Evolutionary conservation across 225 moss, liverwort and hornwort species (phyloP).

Genomic region (Takakia lepidozioides): DNA sequence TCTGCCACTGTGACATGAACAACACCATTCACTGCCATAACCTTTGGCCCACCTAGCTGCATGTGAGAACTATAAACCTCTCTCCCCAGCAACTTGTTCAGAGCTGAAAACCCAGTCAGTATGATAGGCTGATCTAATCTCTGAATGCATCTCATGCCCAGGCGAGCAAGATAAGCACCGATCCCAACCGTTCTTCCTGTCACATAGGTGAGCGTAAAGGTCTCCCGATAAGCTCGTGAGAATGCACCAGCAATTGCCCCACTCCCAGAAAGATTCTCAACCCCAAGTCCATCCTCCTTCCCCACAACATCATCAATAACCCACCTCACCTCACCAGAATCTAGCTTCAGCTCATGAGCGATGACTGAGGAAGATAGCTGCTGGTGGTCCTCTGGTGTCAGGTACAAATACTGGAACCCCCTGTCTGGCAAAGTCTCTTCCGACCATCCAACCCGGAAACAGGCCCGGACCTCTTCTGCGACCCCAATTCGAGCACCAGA

Average conservation of each 20-base stretch:
- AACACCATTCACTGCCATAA: conserved; percentile 94
- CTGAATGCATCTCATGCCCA: conserved; percentile 95
- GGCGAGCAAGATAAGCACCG: conserved; percentile 87
- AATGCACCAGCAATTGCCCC: conserved; percentile 91
- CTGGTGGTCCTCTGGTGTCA: conserved; percentile 50
- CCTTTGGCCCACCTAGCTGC: conserved; percentile 95
- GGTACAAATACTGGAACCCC: conserved; percentile 85
- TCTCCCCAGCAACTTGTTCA: conserved; percentile 81
- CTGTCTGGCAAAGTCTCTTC: conserved; percentile 68
- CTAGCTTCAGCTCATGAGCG: conserved; percentile 47
- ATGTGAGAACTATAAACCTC: conserved; percentile 97
- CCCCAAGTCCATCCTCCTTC: conserved; percentile 80
- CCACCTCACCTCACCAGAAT: conserved; percentile 54
- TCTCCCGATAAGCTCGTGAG: conserved; percentile 76
- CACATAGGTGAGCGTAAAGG: conserved; percentile 88
- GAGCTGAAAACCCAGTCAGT: conserved; percentile 83
- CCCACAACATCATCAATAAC: conserved; percentile 82
- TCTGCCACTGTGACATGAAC: conserved; percentile 80
- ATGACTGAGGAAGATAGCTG: conserved; percentile 42
- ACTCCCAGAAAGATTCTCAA: conserved; percentile 91
- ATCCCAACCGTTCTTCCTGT: conserved; percentile 89
- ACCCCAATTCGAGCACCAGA: conserved; percentile 92
- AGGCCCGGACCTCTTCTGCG: conserved; percentile 75
- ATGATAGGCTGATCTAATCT: conserved; percentile 92
- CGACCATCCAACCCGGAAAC: conserved; percentile 79